Conservation (phyloP, 2,329 filamentous ascomycete species). For the Fusarium goolgardi region DNA sequence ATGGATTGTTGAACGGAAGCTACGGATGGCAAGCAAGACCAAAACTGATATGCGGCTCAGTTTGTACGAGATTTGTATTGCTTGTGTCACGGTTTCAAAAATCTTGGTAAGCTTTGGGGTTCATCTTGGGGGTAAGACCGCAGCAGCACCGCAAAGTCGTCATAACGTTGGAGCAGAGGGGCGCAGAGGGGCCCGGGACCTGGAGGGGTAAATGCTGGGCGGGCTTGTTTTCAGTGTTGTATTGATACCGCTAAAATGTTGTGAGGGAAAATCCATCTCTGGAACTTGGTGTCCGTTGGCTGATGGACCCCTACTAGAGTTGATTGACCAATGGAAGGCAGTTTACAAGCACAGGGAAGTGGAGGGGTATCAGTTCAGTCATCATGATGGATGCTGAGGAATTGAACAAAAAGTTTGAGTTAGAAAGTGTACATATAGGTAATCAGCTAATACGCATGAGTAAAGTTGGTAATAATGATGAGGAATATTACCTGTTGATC, state of each 20-base stretch:
- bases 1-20: constrained; percentile 19
- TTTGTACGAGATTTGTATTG: constrained; percentile 44
- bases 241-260: constrained; percentile 12
- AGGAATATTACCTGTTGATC: constrained; percentile 2
- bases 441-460: background rate
- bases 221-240: constrained; percentile 1
- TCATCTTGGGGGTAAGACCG: constrained; percentile 42
- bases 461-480: constrained; percentile 2
- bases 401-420: constrained; percentile 26
- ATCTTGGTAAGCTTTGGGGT: constrained; percentile 43
- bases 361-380: constrained; percentile 43
- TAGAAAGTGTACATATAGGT: background rate
- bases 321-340: constrained; percentile 19
- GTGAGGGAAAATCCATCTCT: constrained; percentile 35
- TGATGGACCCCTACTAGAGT: constrained; percentile 37
- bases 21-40: constrained; percentile 8
- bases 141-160: constrained; percentile 39
- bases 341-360: constrained; percentile 16
- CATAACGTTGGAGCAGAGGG: constrained; percentile 43
- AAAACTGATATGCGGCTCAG: constrained; percentile 27
- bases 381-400: constrained; percentile 37
- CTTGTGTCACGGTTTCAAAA: constrained; percentile 43
- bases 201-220: constrained; percentile 36
- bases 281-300: constrained; percentile 46
- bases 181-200: constrained; percentile 25